Conservation (phyloP, 164 flowering plant genomes). For the Paratinospora sagittata region DNA sequence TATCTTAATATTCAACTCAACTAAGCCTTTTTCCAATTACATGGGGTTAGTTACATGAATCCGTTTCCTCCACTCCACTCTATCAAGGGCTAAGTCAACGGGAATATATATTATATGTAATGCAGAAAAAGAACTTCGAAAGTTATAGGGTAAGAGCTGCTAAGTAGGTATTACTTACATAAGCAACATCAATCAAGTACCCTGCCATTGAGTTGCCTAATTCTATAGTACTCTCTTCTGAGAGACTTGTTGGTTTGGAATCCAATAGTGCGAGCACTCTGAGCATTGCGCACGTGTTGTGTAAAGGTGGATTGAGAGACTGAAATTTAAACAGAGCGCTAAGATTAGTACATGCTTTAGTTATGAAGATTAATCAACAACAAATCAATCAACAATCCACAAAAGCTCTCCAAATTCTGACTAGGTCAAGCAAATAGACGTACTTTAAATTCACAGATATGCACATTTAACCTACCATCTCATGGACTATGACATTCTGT, state of each 20-base stretch:
- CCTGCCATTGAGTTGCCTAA: conserved; percentile 41
- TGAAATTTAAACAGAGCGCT: conserved; percentile 20
- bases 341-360: neutral
- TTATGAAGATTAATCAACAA: neutral
- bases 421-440: neutral
- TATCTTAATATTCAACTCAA: too few relatives aligned
- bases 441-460: neutral
- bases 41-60: too few relatives aligned
- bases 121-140: neutral
- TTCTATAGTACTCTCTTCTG: conserved; percentile 37
- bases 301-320: conserved; percentile 41
- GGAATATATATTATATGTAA: neutral
- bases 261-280: conserved; percentile 46
- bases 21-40: too few relatives aligned
- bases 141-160: neutral
- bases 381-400: neutral
- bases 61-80: too few relatives aligned
- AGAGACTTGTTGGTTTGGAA: conserved; percentile 45
- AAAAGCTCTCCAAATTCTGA: neutral
- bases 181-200: conserved; percentile 51
- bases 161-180: conserved; percentile 33
- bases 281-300: conserved; percentile 64
- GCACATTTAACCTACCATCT: conserved; percentile 37
- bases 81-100: too few relatives aligned
- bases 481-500: conserved; percentile 45